A percentile compares a stretch with the other conserved stretches of the same genome.
Evolutionary conservation across 768 basidiomycete species (phyloP).

Genomic region (Basidioascus undulatus): DNA sequence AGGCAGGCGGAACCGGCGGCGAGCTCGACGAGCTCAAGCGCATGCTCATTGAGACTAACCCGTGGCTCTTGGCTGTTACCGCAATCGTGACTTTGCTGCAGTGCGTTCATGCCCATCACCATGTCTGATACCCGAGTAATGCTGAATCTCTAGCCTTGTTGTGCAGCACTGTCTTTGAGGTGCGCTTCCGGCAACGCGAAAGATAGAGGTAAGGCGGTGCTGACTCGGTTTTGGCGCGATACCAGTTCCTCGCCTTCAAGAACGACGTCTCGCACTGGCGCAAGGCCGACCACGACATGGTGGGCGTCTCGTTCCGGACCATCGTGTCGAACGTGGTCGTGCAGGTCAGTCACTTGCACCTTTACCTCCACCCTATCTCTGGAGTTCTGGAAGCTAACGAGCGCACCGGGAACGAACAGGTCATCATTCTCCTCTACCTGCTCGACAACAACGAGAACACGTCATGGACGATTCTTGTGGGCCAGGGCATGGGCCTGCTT

Average conservation of each 20-base stretch:
- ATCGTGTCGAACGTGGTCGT: slow-evolving; percentile 85
- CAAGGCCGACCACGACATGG: slow-evolving; percentile 66
- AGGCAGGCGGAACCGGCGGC: slow-evolving; percentile 26
- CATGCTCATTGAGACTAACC: slow-evolving; percentile 43
- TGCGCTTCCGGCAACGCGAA: too few species aligned
- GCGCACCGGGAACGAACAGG: slow-evolving; percentile 22
- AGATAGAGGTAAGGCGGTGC: too few species aligned
- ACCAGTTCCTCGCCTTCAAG: slow-evolving; percentile 79
- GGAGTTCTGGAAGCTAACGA: not conserved
- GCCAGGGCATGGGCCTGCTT: slow-evolving; percentile 53
- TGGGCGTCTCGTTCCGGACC: slow-evolving; percentile 69
- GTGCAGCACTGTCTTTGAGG: too few species aligned
- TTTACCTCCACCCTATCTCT: not conserved
- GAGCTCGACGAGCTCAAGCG: slow-evolving; percentile 91
- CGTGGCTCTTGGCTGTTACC: slow-evolving; percentile 66
- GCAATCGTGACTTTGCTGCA: slow-evolving; percentile 68
- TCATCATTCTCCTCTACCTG: slow-evolving; percentile 72
- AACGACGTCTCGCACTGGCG: slow-evolving; percentile 89
- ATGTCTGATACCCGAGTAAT: too few species aligned
- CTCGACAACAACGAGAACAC: slow-evolving; percentile 89
- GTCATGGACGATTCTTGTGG: slow-evolving; percentile 89
- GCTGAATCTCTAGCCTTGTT: too few species aligned
- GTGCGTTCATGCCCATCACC: too few species aligned
- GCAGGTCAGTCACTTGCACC: slow-evolving; percentile 12
- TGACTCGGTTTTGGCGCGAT: too few species aligned